A percentile compares a stretch with the other conserved stretches of the same genome.
Conservation (phyloP, 768 basidiomycete genomes). For the Serpula lacrymans region DNA sequence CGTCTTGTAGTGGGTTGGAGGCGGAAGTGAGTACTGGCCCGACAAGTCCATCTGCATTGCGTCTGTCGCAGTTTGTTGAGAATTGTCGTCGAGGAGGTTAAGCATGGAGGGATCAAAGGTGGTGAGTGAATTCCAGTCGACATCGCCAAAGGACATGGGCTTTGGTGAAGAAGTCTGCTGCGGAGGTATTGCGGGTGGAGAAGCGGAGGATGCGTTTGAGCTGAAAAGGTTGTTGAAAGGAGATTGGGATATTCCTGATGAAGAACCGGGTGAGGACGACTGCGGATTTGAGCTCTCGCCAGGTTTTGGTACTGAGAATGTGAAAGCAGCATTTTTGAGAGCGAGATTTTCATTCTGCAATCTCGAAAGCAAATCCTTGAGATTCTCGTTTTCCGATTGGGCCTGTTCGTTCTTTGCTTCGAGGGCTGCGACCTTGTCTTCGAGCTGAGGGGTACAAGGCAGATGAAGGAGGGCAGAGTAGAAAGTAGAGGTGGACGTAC, state of each 20-base stretch:
- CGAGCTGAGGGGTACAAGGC: slow-evolving; percentile 51
- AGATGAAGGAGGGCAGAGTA: slow-evolving; percentile 8
- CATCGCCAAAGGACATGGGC: slow-evolving; percentile 19
- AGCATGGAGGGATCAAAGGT: slow-evolving; percentile 70
- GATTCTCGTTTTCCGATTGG: slow-evolving; percentile 79
- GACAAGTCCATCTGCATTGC: slow-evolving; percentile 58
- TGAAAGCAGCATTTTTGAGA: slow-evolving; percentile 80
- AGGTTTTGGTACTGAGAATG: slow-evolving; percentile 70
- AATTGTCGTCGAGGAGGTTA: slow-evolving; percentile 55
- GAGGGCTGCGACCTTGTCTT: slow-evolving; percentile 85
- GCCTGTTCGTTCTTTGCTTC: slow-evolving; percentile 78
- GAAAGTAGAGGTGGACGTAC: slow-evolving; percentile 46
- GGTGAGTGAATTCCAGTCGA: slow-evolving; percentile 65
- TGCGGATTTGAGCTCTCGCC: slow-evolving; percentile 15
- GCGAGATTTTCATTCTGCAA: slow-evolving; percentile 85
- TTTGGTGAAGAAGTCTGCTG: slow-evolving; percentile 28
- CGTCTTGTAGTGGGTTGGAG: slow-evolving; percentile 62
- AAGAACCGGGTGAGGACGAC: slow-evolving; percentile 18
- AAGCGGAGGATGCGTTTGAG: slow-evolving; percentile 16
- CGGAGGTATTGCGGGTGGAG: slow-evolving; percentile 24
- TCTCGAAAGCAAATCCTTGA: slow-evolving; percentile 79
- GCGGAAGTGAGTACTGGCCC: slow-evolving; percentile 44
- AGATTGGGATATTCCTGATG: slow-evolving; percentile 15
- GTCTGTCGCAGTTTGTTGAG: slow-evolving; percentile 49
- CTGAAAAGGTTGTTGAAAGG: slow-evolving; percentile 28